Conservation (phyloP, 495 filamentous ascomycete genomes). For the Talaromyces adpressus region DNA sequence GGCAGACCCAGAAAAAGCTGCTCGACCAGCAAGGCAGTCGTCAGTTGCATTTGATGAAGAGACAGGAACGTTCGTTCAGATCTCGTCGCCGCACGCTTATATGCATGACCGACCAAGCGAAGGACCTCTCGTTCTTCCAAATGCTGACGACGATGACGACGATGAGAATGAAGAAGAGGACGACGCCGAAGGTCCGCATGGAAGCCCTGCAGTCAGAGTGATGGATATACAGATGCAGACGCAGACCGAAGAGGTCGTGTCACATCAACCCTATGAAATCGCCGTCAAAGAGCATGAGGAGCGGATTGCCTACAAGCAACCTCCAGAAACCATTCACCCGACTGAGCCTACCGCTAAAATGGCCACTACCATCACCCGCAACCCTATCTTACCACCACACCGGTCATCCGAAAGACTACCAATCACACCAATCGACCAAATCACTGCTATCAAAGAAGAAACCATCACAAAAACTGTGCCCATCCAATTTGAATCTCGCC, state of each 20-base stretch:
- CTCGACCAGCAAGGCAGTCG: slow-evolving; percentile 25
- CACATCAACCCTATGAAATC: neutral
- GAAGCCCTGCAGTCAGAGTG: neutral
- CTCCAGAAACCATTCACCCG: too few relatives aligned
- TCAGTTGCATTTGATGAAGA: slow-evolving; percentile 38
- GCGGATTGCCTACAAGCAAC: neutral
- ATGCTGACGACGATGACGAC: neutral
- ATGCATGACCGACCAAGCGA: slow-evolving; percentile 6
- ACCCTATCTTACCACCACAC: neutral
- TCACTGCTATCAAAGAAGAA: slow-evolving; percentile 9
- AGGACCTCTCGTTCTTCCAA: slow-evolving; percentile 2
- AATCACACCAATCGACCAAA: slow-evolving; percentile 10
- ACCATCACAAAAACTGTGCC: slow-evolving; percentile 27
- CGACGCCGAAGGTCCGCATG: neutral
- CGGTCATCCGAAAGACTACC: slow-evolving; percentile 11
- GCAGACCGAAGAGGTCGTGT: neutral
- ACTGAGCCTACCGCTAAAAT: neutral
- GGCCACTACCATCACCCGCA: neutral
- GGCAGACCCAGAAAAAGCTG: slow-evolving; percentile 22
- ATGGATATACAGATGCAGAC: neutral
- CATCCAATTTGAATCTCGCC: slow-evolving; percentile 16
- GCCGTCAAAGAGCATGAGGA: neutral
- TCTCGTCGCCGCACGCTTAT: slow-evolving; percentile 28
- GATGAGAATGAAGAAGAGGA: neutral
- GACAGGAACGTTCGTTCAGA: slow-evolving; percentile 42